Evolutionary conservation across 2,329 filamentous ascomycete genomes (phyloP).

Genomic region (Colletotrichum chlorophyti): DNA sequence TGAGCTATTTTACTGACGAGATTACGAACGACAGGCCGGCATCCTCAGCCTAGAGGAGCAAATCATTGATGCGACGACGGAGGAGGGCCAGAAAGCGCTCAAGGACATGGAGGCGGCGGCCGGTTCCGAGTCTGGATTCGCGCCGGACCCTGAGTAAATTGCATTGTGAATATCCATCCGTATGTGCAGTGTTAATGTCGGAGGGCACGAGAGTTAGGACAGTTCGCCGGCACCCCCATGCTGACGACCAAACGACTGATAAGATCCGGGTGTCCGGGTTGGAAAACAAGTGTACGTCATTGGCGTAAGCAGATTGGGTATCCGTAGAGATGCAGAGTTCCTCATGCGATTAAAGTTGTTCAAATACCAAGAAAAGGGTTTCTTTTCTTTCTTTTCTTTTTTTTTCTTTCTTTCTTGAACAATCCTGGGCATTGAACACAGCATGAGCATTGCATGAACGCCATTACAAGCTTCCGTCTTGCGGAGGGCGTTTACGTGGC

Average conservation of each 20-base stretch:
- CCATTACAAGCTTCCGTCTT: no score
- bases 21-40: conserved; percentile 61
- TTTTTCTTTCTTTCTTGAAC: no score
- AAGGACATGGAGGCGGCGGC: conserved; percentile 72
- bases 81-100: conserved; percentile 79
- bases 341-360: no score
- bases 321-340: neutral
- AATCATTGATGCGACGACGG: conserved; percentile 93
- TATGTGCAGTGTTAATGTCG: no score
- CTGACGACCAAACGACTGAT: neutral
- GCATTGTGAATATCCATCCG: no score
- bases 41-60: conserved; percentile 92
- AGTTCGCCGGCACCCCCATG: no score
- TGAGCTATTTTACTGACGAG: conserved; percentile 35
- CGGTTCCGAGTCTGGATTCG: conserved; percentile 37
- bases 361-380: no score
- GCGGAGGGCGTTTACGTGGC: no score
- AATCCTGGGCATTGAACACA: conserved; percentile 2
- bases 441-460: conserved; percentile 7
- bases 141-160: conserved; percentile 49
- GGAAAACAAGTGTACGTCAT: no score
- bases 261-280: no score
- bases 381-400: no score
- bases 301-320: neutral
- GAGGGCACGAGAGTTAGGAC: no score